Evolutionary conservation across 306 rosid species (phyloP).

Genomic region (Erythrophleum fordii): DNA sequence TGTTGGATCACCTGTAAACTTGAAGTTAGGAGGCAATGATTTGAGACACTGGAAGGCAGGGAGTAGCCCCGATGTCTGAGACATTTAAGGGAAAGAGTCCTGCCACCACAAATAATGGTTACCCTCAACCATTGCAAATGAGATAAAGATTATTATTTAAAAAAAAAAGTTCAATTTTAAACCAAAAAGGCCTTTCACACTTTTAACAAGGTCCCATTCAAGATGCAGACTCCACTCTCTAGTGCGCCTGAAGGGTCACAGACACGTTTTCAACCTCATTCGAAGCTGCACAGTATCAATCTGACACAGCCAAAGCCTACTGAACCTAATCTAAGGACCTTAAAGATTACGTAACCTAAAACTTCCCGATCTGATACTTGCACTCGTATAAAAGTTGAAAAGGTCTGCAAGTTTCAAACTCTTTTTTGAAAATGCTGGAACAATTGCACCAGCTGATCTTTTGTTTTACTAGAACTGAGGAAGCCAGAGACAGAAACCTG

Average conservation of each 20-base stretch:
- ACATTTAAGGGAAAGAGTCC: slow-evolving; percentile 62
- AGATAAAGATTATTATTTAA: slow-evolving; percentile 26
- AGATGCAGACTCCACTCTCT: slow-evolving; percentile 46
- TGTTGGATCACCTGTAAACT: slow-evolving; percentile 47
- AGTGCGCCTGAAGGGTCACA: slow-evolving; percentile 47
- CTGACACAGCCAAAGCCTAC: slow-evolving; percentile 12
- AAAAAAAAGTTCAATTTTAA: slow-evolving; percentile 42
- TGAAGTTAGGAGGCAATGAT: slow-evolving; percentile 71
- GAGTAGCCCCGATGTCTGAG: slow-evolving; percentile 50
- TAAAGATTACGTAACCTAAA: slow-evolving; percentile 22
- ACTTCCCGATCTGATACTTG: slow-evolving; percentile 38
- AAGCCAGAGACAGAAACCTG: not conserved
- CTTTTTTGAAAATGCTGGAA: not conserved
- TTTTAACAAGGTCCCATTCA: slow-evolving; percentile 72
- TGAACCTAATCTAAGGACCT: slow-evolving; percentile 22
- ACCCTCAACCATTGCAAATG: slow-evolving; percentile 39
- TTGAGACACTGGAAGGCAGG: slow-evolving; percentile 62
- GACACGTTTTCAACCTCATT: slow-evolving; percentile 47
- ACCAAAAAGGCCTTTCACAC: slow-evolving; percentile 48
- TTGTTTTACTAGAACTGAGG: slow-evolving; percentile 16
- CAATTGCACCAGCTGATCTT: slow-evolving; percentile 37
- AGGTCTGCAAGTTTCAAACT: slow-evolving; percentile 12
- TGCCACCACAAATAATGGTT: slow-evolving; percentile 46
- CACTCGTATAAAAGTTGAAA: slow-evolving; percentile 14
- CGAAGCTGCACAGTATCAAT: slow-evolving; percentile 38